Evolutionary conservation across 2,329 filamentous ascomycete genomes (phyloP), one percentile per base, ranked within the genome.

Genomic region (Aspergillus quadrilineatus): DNA sequence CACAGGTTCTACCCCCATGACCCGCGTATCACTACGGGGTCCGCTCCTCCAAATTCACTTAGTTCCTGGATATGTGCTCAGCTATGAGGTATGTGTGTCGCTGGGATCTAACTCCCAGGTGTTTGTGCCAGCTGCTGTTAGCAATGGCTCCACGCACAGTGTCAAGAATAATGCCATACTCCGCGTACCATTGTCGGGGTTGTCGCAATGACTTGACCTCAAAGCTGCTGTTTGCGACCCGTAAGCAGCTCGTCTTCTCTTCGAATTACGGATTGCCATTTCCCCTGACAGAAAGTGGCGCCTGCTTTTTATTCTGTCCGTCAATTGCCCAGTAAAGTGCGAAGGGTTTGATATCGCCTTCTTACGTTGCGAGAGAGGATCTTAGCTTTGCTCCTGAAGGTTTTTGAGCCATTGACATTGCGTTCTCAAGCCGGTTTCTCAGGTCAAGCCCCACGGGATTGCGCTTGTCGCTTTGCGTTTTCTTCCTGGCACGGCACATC

Each of bases 241-340:
- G 22, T 44, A 47, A 49, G n/a, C 28, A 22, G 39, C 44, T 49
- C 28, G n/a, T 28, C 29, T 49, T 51, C 30, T 17, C 15, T 17
- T 34, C 32, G 44, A 34, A 36, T 14, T 29, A 39, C 43, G 37
- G 32, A 42, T 30, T 36, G 49, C 7, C 28, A 28, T 7, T 44
- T 39, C 43, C 14, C 29, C 29, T 48, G 37, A 14, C 43, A 45
- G 32, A 36, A 15, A 30, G 42, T 47, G 50, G 50, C 44, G 28
- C 39, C 39, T 57, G 44, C 50, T 53, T 50, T 42, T 50, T 12
- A 34, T 51, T 34, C 47, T 12, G 42, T 57, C 50, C 45, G 41
- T 50, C 50, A 57, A 52, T 37, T 46, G 37, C 37, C 41, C 45
- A 49, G 55, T 57, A 57, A 57, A 57, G 44, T 46, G 39, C 39